Conservation (phyloP, 106 monocot species). For the Narthecium ossifragum region DNA sequence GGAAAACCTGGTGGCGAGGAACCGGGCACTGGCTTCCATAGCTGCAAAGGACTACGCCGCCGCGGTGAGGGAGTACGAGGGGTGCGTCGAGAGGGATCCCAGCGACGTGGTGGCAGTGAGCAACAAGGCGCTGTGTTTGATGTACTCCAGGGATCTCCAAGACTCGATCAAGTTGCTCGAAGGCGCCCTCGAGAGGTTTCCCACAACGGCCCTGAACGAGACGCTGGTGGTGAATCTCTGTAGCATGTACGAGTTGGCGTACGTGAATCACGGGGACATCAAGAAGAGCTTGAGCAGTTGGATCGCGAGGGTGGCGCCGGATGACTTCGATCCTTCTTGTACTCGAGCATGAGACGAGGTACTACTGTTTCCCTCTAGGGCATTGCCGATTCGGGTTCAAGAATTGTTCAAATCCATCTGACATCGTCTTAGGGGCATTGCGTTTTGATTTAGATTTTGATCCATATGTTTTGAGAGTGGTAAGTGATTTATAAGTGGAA, state of each 20-base stretch:
- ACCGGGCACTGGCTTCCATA: conserved; percentile 52
- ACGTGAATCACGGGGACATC: conserved; percentile 76
- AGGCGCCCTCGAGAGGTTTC: conserved; percentile 86
- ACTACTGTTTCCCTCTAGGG: too few species aligned
- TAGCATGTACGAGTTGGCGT: conserved; percentile 97
- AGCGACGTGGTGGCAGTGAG: conserved; percentile 77
- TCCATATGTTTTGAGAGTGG: too few species aligned
- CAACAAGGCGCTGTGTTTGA: conserved; percentile 88
- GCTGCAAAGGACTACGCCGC: conserved; percentile 62
- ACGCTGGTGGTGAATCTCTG: conserved; percentile 79
- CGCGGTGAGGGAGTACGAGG: conserved; percentile 92
- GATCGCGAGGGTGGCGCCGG: conserved; percentile 80
- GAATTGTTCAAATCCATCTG: too few species aligned
- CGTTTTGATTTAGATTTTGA: too few species aligned
- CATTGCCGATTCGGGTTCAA: too few species aligned
- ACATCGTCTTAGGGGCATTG: too few species aligned
- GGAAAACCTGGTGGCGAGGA: conserved; percentile 59
- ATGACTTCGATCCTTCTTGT: conserved; percentile 88
- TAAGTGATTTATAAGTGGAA: too few species aligned
- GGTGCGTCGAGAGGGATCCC: conserved; percentile 77
- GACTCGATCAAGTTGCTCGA: conserved; percentile 90
- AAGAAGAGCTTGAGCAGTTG: conserved; percentile 80
- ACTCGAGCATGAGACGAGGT: conserved; percentile 52
- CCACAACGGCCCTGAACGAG: conserved; percentile 78
- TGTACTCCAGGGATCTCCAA: conserved; percentile 85